These are phyloP conservation scores for Casuarina glauca DNA, from an alignment of 306 rosid species.

Conservation along the genomic window DNA sequence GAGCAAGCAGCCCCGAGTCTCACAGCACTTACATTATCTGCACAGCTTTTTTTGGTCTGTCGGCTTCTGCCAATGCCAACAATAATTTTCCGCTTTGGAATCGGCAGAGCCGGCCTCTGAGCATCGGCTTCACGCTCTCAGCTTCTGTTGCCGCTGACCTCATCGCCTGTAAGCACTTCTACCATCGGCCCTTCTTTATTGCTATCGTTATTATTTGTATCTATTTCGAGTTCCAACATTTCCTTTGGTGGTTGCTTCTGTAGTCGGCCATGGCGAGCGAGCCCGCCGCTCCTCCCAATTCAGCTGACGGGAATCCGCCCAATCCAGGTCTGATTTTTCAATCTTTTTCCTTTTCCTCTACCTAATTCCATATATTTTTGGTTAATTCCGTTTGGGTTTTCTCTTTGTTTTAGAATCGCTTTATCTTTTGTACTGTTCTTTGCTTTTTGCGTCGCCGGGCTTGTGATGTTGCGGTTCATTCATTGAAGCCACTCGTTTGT, in stretches of 20 bases:
- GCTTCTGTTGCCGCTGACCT: neutral
- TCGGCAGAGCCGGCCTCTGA: constrained; percentile 20
- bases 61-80: neutral
- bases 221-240: neutral
- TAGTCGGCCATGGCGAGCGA: constrained; percentile 46
- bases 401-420: no score
- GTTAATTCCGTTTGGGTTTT: neutral
- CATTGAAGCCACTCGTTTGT: no score
- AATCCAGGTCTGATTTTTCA: constrained; percentile 45
- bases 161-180: constrained; percentile 10
- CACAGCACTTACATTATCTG: no score
- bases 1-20: no score
- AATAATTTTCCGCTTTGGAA: constrained; percentile 23
- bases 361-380: neutral
- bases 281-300: constrained; percentile 37
- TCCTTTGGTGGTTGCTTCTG: neutral
- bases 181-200: neutral
- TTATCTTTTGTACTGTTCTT: neutral
- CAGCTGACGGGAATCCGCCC: constrained; percentile 33
- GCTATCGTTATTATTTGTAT: neutral
- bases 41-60: neutral
- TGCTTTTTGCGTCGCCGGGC: neutral
- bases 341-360: neutral
- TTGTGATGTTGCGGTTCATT: neutral
- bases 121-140: neutral